Evolutionary conservation across 345 rosid species (phyloP).

Genomic region (Lumnitzera littorea): DNA sequence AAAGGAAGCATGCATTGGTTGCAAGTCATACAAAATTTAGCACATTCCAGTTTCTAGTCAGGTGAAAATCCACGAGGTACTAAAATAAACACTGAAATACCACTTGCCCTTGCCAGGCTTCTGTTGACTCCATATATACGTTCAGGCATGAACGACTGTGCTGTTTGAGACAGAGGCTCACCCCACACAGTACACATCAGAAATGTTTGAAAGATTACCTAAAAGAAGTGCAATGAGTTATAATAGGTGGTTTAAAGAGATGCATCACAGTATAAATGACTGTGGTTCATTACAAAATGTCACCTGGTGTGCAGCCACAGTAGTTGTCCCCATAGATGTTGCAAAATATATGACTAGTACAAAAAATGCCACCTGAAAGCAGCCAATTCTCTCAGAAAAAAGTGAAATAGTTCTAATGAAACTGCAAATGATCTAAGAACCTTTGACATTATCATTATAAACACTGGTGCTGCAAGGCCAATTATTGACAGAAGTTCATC

Average conservation of each 20-base stretch:
- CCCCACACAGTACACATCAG: conserved; percentile 37
- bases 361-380: conserved; percentile 35
- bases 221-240: background rate
- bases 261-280: background rate
- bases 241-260: background rate
- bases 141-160: conserved; percentile 57
- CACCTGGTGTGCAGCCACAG: conserved; percentile 49
- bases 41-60: background rate
- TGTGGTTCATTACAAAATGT: background rate
- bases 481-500: conserved; percentile 48
- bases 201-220: conserved; percentile 30
- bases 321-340: conserved; percentile 34
- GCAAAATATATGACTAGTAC: conserved; percentile 31
- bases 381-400: background rate
- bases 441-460: conserved; percentile 71
- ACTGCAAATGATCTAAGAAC: conserved; percentile 13
- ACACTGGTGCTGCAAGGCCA: conserved; percentile 72
- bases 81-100: background rate
- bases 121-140: conserved; percentile 30
- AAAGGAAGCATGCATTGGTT: background rate
- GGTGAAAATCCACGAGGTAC: background rate
- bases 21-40: background rate
- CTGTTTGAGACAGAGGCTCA: conserved; percentile 55
- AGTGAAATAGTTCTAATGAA: background rate
- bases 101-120: conserved; percentile 32